These are phyloP conservation scores for Vaccinium darrowii DNA, from an alignment of 148 eudicot species.

Conservation along the genomic window DNA sequence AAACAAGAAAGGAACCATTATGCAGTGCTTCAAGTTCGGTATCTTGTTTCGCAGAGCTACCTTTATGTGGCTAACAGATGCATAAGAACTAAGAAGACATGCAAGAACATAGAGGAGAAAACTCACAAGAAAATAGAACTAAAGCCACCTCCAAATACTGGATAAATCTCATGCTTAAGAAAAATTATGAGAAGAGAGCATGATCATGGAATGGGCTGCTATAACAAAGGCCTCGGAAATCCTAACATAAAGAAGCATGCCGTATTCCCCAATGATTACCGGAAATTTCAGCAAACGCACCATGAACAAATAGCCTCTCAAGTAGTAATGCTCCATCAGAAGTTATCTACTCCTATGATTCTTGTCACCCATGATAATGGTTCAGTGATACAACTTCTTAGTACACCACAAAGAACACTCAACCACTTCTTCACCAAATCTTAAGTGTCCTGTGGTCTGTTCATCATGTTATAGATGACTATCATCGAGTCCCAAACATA, in stretches of 20 bases:
- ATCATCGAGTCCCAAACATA: not conserved
- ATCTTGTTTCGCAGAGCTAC: too few relatives aligned
- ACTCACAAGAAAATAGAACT: too few relatives aligned
- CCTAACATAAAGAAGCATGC: not conserved
- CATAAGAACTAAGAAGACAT: too few relatives aligned
- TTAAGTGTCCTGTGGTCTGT: not conserved
- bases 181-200: not conserved
- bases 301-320: not conserved
- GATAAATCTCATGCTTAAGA: too few relatives aligned
- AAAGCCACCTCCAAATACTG: too few relatives aligned
- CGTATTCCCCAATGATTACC: not conserved
- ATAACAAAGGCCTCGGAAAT: not conserved
- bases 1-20: too few relatives aligned
- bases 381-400: too few relatives aligned
- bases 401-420: not conserved
- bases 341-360: not conserved
- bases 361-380: not conserved
- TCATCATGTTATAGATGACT: not conserved
- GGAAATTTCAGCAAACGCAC: not conserved
- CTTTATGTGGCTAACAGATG: too few relatives aligned
- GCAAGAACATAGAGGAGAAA: too few relatives aligned
- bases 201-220: not conserved
- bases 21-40: too few relatives aligned
- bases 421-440: not conserved
- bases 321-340: not conserved